These are phyloP conservation scores for Pochonia chlamydosporia DNA, from an alignment of 2,329 filamentous ascomycete species.

Conservation along the genomic window DNA sequence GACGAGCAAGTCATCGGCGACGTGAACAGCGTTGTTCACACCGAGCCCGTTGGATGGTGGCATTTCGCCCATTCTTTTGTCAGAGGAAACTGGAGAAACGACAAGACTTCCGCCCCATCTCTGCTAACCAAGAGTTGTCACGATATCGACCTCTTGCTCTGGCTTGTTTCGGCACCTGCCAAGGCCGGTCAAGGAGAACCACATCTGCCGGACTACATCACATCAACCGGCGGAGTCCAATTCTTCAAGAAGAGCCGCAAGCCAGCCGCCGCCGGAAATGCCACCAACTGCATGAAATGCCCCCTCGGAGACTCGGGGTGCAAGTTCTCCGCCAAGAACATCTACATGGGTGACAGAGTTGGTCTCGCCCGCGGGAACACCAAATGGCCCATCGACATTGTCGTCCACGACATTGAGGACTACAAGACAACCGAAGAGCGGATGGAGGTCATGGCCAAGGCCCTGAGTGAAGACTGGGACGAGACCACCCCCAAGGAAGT, in stretches of 20 bases:
- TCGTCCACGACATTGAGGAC: slow-evolving; percentile 90
- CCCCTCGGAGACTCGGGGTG: slow-evolving; percentile 60
- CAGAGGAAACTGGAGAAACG: slow-evolving; percentile 86
- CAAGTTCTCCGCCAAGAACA: slow-evolving; percentile 77
- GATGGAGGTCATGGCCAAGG: slow-evolving; percentile 33
- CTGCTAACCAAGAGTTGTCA: slow-evolving; percentile 94
- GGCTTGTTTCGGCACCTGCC: slow-evolving; percentile 74
- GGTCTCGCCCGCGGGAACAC: slow-evolving; percentile 60
- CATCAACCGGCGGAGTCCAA: slow-evolving; percentile 69
- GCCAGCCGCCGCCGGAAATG: slow-evolving; percentile 63
- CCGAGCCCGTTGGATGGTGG: slow-evolving; percentile 94
- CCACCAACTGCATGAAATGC: slow-evolving; percentile 86
- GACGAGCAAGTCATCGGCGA: slow-evolving; percentile 75
- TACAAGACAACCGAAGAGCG: slow-evolving; percentile 42
- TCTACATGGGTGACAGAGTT: slow-evolving; percentile 65
- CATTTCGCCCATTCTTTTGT: slow-evolving; percentile 92
- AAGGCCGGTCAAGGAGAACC: slow-evolving; percentile 39
- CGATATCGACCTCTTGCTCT: slow-evolving; percentile 88
- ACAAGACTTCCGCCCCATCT: slow-evolving; percentile 69
- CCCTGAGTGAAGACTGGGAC: slow-evolving; percentile 49
- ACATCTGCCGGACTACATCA: slow-evolving; percentile 71
- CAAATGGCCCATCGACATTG: slow-evolving; percentile 80
- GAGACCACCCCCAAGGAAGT: slow-evolving; percentile 38
- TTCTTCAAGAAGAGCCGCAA: slow-evolving; percentile 75
- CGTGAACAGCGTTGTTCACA: slow-evolving; percentile 80